These are phyloP conservation scores for Nakazawaea laoshanensis DNA, from an alignment of 805 yeast genomes.

Conservation along the genomic window DNA sequence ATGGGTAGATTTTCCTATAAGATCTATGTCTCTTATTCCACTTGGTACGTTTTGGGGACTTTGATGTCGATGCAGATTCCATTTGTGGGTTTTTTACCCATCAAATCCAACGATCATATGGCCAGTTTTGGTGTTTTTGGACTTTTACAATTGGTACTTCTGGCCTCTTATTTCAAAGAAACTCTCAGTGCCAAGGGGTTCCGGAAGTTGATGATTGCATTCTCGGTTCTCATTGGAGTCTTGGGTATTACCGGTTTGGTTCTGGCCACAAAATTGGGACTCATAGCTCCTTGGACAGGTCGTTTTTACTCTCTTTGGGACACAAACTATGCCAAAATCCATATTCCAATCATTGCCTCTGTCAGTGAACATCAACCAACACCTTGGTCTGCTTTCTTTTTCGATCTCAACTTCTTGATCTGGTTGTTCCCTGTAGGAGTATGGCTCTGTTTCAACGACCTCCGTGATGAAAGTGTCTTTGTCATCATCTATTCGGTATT, in stretches of 20 bases:
- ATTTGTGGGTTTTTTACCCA: conserved; percentile 95
- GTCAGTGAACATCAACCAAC: conserved; percentile 99
- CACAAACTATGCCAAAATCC: conserved; percentile 94
- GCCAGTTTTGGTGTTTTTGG: conserved; percentile 97
- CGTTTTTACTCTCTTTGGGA: conserved; percentile 98
- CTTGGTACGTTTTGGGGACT: conserved; percentile 98
- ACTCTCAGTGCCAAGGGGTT: conserved; percentile 69
- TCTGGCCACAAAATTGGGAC: conserved; percentile 78
- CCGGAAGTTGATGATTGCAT: conserved; percentile 54
- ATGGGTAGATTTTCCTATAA: conserved; percentile 91
- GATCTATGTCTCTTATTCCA: conserved; percentile 83
- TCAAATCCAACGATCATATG: conserved; percentile 97
- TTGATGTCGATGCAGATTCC: conserved; percentile 99
- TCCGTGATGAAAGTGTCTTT: conserved; percentile 87
- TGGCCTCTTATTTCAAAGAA: conserved; percentile 74
- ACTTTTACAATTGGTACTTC: conserved; percentile 78
- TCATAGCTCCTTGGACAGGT: conserved; percentile 99
- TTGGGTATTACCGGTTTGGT: conserved; percentile 68
- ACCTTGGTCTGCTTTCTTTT: conserved; percentile 99
- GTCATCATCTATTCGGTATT: conserved; percentile 87
- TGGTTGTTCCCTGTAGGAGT: conserved; percentile 99
- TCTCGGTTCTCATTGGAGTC: conserved; percentile 44
- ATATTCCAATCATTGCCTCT: conserved; percentile 96
- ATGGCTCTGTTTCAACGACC: conserved; percentile 80
- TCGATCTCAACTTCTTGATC: conserved; percentile 84